phyloP scores from a whole-genome alignment of 306 rosid genomes.

The Hylodesmum podocarpum region DNA sequence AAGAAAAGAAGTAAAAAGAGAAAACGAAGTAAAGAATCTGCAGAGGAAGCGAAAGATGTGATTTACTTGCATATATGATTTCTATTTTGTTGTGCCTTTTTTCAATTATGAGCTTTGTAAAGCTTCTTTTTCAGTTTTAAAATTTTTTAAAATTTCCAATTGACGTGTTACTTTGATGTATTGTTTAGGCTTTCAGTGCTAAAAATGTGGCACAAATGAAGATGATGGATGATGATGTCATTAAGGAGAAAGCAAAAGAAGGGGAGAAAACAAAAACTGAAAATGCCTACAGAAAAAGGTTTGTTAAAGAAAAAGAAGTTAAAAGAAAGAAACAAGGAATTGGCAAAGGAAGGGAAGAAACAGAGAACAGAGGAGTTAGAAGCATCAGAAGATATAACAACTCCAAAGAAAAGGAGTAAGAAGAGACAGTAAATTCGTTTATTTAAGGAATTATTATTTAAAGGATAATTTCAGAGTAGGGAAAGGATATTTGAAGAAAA shows the following conservation, averaged over 20 bases:
- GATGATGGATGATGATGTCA: conserved; percentile 65
- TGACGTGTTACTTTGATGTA: conserved; percentile 5
- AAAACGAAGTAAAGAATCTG: conserved; percentile 38
- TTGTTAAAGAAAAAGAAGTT: conserved; percentile 48
- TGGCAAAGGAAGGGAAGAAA: conserved; percentile 8
- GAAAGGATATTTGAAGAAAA: neutral
- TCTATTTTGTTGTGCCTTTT: neutral
- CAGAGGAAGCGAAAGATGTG: conserved; percentile 8
- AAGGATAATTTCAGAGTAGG: neutral
- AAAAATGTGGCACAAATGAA: conserved; percentile 67
- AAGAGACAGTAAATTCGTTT: conserved; percentile 13
- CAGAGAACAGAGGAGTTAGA: neutral
- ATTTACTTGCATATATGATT: neutral
- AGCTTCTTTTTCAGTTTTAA: neutral
- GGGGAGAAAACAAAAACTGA: conserved; percentile 60
- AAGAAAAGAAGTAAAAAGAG: conserved; percentile 55
- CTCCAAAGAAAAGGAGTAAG: conserved; percentile 23
- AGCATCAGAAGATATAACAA: conserved; percentile 6
- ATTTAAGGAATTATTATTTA: neutral
- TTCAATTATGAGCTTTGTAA: neutral
- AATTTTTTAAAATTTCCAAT: neutral
- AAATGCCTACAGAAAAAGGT: conserved; percentile 63
- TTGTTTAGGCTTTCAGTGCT: conserved; percentile 69
- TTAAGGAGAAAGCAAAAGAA: conserved; percentile 67
- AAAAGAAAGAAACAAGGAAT: conserved; percentile 28